Percentiles rank a stretch among this genome's conserved stretches.
Conservation (phyloP, 1,284 basidiomycete species). For the Stereum hirsutum region DNA sequence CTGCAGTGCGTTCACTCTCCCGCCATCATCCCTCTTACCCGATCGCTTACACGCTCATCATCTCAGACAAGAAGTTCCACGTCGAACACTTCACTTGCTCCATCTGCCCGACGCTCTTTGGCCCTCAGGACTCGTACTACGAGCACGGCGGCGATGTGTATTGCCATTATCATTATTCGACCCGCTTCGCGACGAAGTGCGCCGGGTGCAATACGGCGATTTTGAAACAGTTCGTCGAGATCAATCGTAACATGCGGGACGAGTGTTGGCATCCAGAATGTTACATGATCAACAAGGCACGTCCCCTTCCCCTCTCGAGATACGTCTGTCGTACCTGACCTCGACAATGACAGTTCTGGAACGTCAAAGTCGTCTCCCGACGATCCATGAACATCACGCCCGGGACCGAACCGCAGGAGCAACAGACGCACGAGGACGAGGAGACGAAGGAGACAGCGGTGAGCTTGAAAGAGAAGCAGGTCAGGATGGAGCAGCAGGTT, state of each 20-base stretch:
- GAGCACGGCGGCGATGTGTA: slow-evolving; percentile 96
- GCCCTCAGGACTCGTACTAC: slow-evolving; percentile 98
- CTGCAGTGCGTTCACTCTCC: slow-evolving; percentile 71
- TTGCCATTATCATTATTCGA: slow-evolving; percentile 98
- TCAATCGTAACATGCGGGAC: slow-evolving; percentile 95
- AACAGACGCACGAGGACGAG: slow-evolving; percentile 59
- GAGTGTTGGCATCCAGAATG: slow-evolving; percentile 99
- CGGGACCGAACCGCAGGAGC: slow-evolving; percentile 38
- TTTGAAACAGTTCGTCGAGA: slow-evolving; percentile 98
- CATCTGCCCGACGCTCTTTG: slow-evolving; percentile 92
- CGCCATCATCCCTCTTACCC: background rate
- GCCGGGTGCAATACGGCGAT: slow-evolving; percentile 98
- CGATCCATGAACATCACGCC: slow-evolving; percentile 47
- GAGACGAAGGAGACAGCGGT: slow-evolving; percentile 73
- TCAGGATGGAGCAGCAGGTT: slow-evolving; percentile 94
- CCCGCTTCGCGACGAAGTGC: slow-evolving; percentile 96
- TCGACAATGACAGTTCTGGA: slow-evolving; percentile 77
- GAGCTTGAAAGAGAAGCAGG: slow-evolving; percentile 88
- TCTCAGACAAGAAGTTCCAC: slow-evolving; percentile 92
- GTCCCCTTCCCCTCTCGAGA: slow-evolving; percentile 12
- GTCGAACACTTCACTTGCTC: slow-evolving; percentile 99
- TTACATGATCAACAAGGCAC: slow-evolving; percentile 98
- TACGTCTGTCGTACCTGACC: background rate
- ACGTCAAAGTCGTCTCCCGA: slow-evolving; percentile 89
- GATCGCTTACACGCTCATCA: slow-evolving; percentile 3